Evolutionary conservation across 768 basidiomycete genomes (phyloP).

Genomic region (Termitomyces eurrhizus): DNA sequence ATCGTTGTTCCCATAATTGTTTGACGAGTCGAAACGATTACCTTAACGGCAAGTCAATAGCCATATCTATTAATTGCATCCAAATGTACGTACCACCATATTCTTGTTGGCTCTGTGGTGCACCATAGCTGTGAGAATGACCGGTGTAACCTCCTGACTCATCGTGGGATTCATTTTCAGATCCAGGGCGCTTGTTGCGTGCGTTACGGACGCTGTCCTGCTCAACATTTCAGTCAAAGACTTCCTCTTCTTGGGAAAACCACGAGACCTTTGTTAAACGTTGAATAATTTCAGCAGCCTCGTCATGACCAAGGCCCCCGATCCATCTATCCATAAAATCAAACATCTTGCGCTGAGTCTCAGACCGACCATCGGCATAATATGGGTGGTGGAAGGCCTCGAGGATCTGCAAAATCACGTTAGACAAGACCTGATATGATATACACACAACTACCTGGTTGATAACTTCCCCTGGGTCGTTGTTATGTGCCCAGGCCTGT

Average conservation of each 20-base stretch:
- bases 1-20: conserved; percentile 3
- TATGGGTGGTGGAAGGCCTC: conserved; percentile 72
- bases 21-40: not conserved
- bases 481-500: conserved; percentile 48
- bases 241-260: not conserved
- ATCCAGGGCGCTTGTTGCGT: conserved; percentile 53
- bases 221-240: not conserved
- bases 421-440: not conserved
- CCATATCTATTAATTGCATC: not conserved
- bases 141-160: conserved; percentile 27
- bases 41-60: not conserved
- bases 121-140: conserved; percentile 12
- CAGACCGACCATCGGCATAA: conserved; percentile 49
- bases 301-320: conserved; percentile 40
- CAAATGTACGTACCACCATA: conserved; percentile 6
- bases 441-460: conserved; percentile 30
- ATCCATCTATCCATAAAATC: conserved; percentile 52
- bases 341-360: conserved; percentile 60
- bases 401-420: conserved; percentile 36
- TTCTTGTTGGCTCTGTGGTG: conserved; percentile 11
- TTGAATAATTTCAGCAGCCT: conserved; percentile 39
- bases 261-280: conserved; percentile 48
- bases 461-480: conserved; percentile 41
- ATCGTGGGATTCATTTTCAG: conserved; percentile 35
- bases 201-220: conserved; percentile 53